Evolutionary conservation across 202 grass and related monocot genomes (phyloP), one percentile per base, ranked within the genome.

Genomic region (Panicum hallii): DNA sequence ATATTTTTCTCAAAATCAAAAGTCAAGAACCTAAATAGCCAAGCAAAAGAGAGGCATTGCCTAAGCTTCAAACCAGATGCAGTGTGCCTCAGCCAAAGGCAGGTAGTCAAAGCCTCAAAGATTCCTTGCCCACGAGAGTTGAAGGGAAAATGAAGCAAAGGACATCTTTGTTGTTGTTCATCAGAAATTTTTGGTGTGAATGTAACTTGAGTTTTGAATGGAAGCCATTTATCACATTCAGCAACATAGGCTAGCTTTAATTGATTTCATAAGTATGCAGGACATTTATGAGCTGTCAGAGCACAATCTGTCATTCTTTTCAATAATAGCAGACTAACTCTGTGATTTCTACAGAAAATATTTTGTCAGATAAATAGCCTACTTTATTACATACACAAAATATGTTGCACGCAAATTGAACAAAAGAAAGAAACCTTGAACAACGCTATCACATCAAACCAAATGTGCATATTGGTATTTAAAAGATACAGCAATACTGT

Each of bases 401-500:
- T 56, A 48, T 14, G 67, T 47, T 44, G 13, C 42, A 11, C 6
- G 7, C 47, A 11, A 77, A 46, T 76, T 76, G 38, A 75, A 67
- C 14, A 73, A 63, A 83, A 47, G 43, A 48, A 69, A 69, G 5
- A 56, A 34, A 75, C 6, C 1, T 44, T 68, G 13, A 38, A 68
- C 20, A 42, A 6, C 3, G 73, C 0, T 57, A 57, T 84, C 20
- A 55, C 40, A 75, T 84, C 45, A 67, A 48, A 77, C 38, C 63
- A 84, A 56, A 45, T 67, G 38, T n/a, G 54, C 26, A 77, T 69
- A 5, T 47, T 69, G 32, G 11, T 60, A 69, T 67, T 75, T 84
- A 34, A 48, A 69, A 17, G 40, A 38, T n/a, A 43, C 6, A 38
- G 26, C 47, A 41, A 80, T 56, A 23, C 9, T 81, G 63, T 80